phyloP scores from a whole-genome alignment of 2,329 filamentous ascomycete genomes.

The Clonostachys rosea region DNA sequence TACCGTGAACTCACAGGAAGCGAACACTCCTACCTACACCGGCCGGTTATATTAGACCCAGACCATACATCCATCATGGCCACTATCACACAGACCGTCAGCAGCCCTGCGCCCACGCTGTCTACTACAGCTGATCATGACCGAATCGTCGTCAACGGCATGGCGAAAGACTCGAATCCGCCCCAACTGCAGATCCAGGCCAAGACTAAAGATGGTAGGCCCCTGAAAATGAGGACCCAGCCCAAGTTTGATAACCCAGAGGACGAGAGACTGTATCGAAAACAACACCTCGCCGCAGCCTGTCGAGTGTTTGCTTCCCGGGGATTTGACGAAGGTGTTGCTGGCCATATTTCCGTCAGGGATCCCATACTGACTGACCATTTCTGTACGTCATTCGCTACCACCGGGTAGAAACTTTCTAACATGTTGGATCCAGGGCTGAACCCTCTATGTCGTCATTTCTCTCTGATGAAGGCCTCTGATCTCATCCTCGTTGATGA shows the following conservation, averaged over 20 bases:
- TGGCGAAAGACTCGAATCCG: too few species aligned
- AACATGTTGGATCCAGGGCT: slow-evolving; percentile 22
- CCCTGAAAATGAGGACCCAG: slow-evolving; percentile 31
- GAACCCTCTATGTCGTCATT: slow-evolving; percentile 55
- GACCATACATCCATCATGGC: too few species aligned
- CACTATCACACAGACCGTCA: too few species aligned
- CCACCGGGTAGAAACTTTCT: too few species aligned
- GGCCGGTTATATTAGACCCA: too few species aligned
- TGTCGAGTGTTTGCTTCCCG: slow-evolving; percentile 41
- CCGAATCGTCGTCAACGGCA: too few species aligned
- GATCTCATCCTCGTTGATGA: slow-evolving; percentile 61
- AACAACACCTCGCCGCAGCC: slow-evolving; percentile 36
- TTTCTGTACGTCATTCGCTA: slow-evolving; percentile 41
- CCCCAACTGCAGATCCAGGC: neutral
- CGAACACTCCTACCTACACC: too few species aligned
- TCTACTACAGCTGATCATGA: too few species aligned
- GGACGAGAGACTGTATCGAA: slow-evolving; percentile 22
- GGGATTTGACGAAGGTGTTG: slow-evolving; percentile 55
- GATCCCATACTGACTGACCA: slow-evolving; percentile 53
- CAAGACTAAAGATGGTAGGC: slow-evolving; percentile 12
- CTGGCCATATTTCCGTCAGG: slow-evolving; percentile 59
- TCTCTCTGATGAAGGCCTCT: slow-evolving; percentile 53
- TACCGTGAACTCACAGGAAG: too few species aligned
- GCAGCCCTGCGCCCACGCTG: too few species aligned
- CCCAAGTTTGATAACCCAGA: slow-evolving; percentile 48